Base-by-base conservation (phyloP, 1,139 yeast genomes). In the Geotrichum bryndzae region DNA sequence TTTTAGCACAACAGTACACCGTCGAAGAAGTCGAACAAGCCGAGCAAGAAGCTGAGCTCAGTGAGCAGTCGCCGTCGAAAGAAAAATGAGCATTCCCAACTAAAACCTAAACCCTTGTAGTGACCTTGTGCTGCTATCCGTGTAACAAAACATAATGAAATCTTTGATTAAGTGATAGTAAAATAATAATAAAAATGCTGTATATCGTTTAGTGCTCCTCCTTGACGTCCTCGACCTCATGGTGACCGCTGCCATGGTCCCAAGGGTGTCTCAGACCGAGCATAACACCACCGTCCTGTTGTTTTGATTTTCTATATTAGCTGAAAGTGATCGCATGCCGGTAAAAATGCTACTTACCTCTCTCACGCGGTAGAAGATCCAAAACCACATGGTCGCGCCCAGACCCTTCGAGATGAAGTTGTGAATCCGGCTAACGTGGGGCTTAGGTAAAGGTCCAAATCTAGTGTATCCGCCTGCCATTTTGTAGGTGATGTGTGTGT, bases 311-410 rank as follows among this genome's bases (percentile, higher is more conserved):
- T 51, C 51, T 57, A 18, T 33, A n/a, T 23, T 41, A 41, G 48
- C 48, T 18, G 18, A n/a, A 8, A 10, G 51, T 15, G 15, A 31
- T 8, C 22, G 33, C 25, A 18, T 41, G 35, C 45, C 25, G 18
- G 18, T 22, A 31, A 50, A 7, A n/a, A 8, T 10, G 48, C 22
- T 29, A 65, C 76, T 59, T 63, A 74, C 92, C 75, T 87, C 87
- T 75, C 87, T 85, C 57, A 88, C 78, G 74, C 96, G 80, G 81
- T 87, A 88, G 73, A 88, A 82, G 66, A 88, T 82, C 87, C 90
- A 88, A 75, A 88, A 88, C 91, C 94, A 88, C 92, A 88, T 86
- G 65, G 90, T 82, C 55, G 92, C 95, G 8, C 96, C 95, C 60
- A 88, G 80, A 51, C 81, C 73, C 71, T 86, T 85, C 58, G 89